A percentile compares a stretch with the other conserved stretches of the same genome.
These are phyloP conservation scores for Termitomyces sp. DNA, from an alignment of 768 basidiomycete species.

Conservation along the genomic window DNA sequence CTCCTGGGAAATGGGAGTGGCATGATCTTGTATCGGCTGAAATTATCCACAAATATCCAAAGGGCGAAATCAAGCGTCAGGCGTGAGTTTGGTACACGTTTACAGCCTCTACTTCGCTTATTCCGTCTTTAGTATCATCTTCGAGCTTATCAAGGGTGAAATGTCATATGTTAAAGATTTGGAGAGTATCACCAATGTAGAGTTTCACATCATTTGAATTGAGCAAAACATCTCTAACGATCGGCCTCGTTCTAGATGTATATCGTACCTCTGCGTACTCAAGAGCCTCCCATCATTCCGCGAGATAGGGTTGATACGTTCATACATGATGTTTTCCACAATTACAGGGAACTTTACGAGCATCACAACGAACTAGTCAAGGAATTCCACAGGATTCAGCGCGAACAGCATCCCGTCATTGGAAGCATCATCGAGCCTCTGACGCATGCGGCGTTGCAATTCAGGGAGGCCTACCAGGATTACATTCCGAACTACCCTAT, in stretches of 20 bases:
- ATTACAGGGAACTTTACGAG: conserved; percentile 67
- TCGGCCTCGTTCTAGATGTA: conserved; percentile 55
- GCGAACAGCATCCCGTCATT: conserved; percentile 81
- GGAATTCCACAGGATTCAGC: conserved; percentile 79
- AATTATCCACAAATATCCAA: conserved; percentile 50
- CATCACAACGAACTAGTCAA: conserved; percentile 78
- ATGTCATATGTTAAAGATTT: conserved; percentile 94
- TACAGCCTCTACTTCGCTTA: background rate
- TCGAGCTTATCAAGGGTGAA: conserved; percentile 92
- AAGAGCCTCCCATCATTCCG: conserved; percentile 75
- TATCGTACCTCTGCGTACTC: conserved; percentile 63
- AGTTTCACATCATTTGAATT: conserved; percentile 15
- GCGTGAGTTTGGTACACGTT: conserved; percentile 45
- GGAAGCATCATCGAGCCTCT: conserved; percentile 78
- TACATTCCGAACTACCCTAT: conserved; percentile 93
- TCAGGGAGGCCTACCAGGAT: conserved; percentile 88
- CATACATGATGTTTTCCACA: conserved; percentile 86
- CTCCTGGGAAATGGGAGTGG: conserved; percentile 84
- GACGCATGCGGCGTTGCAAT: conserved; percentile 87
- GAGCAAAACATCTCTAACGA: background rate
- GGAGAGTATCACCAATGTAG: conserved; percentile 75
- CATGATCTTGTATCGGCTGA: conserved; percentile 78
- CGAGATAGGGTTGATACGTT: conserved; percentile 68
- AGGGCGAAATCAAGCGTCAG: conserved; percentile 80
- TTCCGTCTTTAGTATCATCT: conserved; percentile 63